phyloP scores from a whole-genome alignment of 176 grass and related monocot genomes.

The Luzula sylvatica region DNA sequence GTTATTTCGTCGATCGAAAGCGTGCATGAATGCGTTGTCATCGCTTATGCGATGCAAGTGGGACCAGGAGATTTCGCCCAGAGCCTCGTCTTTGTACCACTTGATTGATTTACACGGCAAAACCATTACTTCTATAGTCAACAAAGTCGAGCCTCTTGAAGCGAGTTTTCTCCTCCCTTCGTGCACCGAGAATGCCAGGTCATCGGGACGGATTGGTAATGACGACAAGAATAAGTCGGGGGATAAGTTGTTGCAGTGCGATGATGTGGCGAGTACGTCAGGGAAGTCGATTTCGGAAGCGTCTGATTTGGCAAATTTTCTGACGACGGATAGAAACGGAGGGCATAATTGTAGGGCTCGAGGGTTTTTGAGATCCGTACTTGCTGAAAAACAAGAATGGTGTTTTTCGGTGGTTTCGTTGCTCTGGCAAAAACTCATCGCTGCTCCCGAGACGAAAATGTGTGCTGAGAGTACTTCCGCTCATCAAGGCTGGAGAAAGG shows the following conservation, averaged over 20 bases:
- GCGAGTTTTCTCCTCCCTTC: slow-evolving; percentile 45
- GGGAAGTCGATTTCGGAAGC: slow-evolving; percentile 71
- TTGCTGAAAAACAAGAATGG: slow-evolving; percentile 83
- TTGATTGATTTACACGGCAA: slow-evolving; percentile 96
- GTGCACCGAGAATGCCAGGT: slow-evolving; percentile 29
- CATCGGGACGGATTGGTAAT: slow-evolving; percentile 20
- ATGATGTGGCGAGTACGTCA: slow-evolving; percentile 51
- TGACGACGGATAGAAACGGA: slow-evolving; percentile 91
- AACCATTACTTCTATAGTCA: slow-evolving; percentile 89
- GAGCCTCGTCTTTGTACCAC: slow-evolving; percentile 92
- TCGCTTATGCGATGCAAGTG: slow-evolving; percentile 68
- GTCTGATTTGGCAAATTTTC: slow-evolving; percentile 87
- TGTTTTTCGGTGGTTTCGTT: slow-evolving; percentile 96
- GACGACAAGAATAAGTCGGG: slow-evolving; percentile 34
- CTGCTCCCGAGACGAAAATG: slow-evolving; percentile 94
- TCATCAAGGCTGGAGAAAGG: slow-evolving; percentile 99
- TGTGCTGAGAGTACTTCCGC: slow-evolving; percentile 97
- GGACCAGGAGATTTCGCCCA: slow-evolving; percentile 75
- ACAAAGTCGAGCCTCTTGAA: slow-evolving; percentile 93
- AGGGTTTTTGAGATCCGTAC: slow-evolving; percentile 69
- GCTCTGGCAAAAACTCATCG: slow-evolving; percentile 94
- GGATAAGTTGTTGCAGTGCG: slow-evolving; percentile 32
- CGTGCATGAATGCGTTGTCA: slow-evolving; percentile 87
- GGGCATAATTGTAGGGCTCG: slow-evolving; percentile 63
- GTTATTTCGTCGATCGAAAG: slow-evolving; percentile 75